A percentile compares a stretch with the other conserved stretches of the same genome.
Conservation (phyloP, 2,329 filamentous ascomycete species). For the Blumeria hordei region DNA sequence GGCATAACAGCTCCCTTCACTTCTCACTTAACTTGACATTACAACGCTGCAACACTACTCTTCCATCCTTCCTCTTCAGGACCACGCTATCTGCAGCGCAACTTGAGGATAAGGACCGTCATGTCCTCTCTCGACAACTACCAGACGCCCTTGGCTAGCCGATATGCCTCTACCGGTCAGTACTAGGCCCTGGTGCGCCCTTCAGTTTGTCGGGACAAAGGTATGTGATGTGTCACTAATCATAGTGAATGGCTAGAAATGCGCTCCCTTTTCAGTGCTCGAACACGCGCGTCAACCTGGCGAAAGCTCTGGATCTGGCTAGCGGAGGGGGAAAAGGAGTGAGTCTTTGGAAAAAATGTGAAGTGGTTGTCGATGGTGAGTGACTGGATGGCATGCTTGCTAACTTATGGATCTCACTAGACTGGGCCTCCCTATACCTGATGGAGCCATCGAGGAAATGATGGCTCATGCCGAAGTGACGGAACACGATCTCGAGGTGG, state of each 20-base stretch:
- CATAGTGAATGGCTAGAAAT: slow-evolving; percentile 23
- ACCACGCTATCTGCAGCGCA: no score
- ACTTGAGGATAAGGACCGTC: not conserved
- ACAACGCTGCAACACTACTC: no score
- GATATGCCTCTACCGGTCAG: slow-evolving; percentile 33
- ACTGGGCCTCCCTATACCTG: slow-evolving; percentile 50
- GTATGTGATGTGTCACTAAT: not conserved
- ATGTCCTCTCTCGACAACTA: slow-evolving; percentile 24
- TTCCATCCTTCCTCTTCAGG: no score
- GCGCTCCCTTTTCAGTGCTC: slow-evolving; percentile 55
- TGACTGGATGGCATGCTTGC: no score
- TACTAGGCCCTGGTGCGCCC: not conserved
- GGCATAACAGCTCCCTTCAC: no score
- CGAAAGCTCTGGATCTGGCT: slow-evolving; percentile 54
- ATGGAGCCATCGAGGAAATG: slow-evolving; percentile 57
- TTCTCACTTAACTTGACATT: no score
- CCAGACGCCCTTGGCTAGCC: slow-evolving; percentile 42
- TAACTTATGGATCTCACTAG: not conserved
- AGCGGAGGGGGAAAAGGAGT: slow-evolving; percentile 55
- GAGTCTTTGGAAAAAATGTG: not conserved
- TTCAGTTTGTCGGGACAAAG: not conserved
- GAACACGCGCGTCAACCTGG: slow-evolving; percentile 27
- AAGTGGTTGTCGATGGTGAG: no score
- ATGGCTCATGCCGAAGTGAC: slow-evolving; percentile 47
- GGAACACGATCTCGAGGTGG: slow-evolving; percentile 54